Evolutionary conservation across 164 flowering plant species (phyloP).

Genomic region (Platanus orientalis): DNA sequence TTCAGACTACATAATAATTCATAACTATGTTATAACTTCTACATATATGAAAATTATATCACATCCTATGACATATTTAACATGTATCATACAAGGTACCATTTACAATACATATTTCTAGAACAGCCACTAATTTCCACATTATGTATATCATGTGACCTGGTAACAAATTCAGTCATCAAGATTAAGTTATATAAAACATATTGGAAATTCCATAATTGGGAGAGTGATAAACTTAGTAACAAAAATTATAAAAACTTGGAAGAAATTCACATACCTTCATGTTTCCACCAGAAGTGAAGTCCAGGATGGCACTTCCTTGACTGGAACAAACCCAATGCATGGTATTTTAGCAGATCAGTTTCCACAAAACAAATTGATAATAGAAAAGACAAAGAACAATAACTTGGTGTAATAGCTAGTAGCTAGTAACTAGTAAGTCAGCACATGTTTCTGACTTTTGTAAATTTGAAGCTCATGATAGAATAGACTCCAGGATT

Average conservation of each 20-base stretch:
- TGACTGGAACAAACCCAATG: constrained; percentile 50
- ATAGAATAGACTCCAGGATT: not conserved
- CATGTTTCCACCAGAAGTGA: constrained; percentile 85
- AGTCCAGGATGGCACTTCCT: constrained; percentile 88
- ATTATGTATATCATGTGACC: too few relatives aligned
- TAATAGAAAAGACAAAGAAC: not conserved
- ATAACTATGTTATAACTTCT: too few relatives aligned
- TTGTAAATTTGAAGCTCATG: not conserved
- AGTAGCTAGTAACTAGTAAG: not conserved
- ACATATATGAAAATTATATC: too few relatives aligned
- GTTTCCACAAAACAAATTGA: not conserved
- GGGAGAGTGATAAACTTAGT: not conserved
- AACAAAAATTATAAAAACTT: not conserved
- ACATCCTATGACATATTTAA: too few relatives aligned
- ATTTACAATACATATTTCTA: too few relatives aligned
- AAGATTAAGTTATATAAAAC: too few relatives aligned
- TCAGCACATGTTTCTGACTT: not conserved
- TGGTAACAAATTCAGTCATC: too few relatives aligned
- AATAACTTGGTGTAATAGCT: not conserved
- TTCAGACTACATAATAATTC: too few relatives aligned
- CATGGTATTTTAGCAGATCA: constrained; percentile 9
- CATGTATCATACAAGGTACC: too few relatives aligned
- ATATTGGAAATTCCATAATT: too few relatives aligned
- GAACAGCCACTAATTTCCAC: too few relatives aligned
- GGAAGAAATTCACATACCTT: constrained; percentile 42